A percentile compares a stretch with the other conserved stretches of the same genome.
Evolutionary conservation across 2,329 filamentous ascomycete species (phyloP).

Genomic region (Cryphonectria carpinicola): DNA sequence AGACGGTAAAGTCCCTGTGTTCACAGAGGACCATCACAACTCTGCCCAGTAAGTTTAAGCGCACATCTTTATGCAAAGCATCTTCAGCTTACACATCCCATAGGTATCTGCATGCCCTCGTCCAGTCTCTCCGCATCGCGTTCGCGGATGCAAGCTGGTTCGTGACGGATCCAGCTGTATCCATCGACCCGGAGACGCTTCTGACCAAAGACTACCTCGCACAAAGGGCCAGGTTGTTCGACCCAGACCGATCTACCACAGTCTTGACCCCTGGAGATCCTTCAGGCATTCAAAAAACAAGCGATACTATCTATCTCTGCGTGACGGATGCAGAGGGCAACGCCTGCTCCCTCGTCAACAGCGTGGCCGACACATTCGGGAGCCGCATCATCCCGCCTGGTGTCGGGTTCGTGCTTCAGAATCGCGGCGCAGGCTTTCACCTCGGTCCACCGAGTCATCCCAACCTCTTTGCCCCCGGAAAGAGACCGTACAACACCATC

Average conservation of each 20-base stretch:
- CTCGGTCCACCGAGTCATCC: conserved; percentile 68
- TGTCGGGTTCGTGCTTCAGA: conserved; percentile 90
- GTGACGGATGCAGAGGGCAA: conserved; percentile 82
- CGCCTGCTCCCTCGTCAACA: conserved; percentile 93
- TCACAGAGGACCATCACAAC: conserved; percentile 75
- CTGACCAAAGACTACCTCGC: conserved; percentile 74
- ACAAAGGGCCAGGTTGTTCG: conserved; percentile 63
- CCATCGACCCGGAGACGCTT: conserved; percentile 44
- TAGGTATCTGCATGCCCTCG: conserved; percentile 71
- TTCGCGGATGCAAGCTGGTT: conserved; percentile 91
- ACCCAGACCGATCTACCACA: conserved; percentile 66
- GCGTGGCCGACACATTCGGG: conserved; percentile 85
- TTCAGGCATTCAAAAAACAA: conserved; percentile 60
- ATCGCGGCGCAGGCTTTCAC: conserved; percentile 84
- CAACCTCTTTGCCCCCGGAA: conserved; percentile 77
- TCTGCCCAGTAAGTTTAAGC: conserved; percentile 59
- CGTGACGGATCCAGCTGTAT: conserved; percentile 76
- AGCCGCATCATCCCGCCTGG: conserved; percentile 82
- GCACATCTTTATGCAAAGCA: background rate
- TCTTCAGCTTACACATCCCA: background rate
- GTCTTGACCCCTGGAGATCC: conserved; percentile 65
- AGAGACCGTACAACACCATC: conserved; percentile 94
- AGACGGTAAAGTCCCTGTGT: conserved; percentile 71
- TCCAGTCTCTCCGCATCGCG: conserved; percentile 85
- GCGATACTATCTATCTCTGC: conserved; percentile 92